Base-by-base conservation (phyloP, 2,329 filamentous ascomycete genomes). In the Fusarium albidum region DNA sequence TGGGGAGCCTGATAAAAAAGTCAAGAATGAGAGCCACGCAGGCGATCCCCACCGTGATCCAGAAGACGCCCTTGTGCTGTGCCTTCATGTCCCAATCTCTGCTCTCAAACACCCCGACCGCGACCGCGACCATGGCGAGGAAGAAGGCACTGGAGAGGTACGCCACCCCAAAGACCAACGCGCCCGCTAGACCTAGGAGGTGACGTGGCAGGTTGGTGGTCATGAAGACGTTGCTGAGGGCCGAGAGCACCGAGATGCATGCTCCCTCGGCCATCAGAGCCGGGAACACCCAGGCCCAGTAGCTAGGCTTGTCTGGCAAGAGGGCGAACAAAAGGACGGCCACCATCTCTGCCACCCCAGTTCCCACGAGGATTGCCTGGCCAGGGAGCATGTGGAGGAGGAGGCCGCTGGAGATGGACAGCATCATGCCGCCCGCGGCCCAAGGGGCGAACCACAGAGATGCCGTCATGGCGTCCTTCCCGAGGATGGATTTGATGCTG, bases 191-290 rank as follows among this genome's bases (percentile, higher is more conserved):
- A 0, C 86, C 86, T 64, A 90, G 86, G 57, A 81, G 77, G 12
- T 77, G 73, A n/a, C 75, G 75, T 0, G 85, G 84, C 32, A 89
- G 69, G 12, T 77, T 81, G 0, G 84, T 88, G 1, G 85, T 88
- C 51, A 88, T 82, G 69, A 88, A 89, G 43, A 89, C 81, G 58
- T 85, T 88, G 17, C 84, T 79, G 1, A 89, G 77, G 48, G 83
- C 88, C 73, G 83, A 88, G 12, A 82, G 82, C 37, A 88, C 79
- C 60, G 89, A 86, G 45, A 89, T 83, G 6, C 83, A 85, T n/a
- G 87, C 73, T 0, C 86, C 88, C 17, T 79, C 81, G 49, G 80
- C 81, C 13, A 83, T 71, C 79, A 83, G 82, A 12, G 79, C 71
- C 0, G 85, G 83, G 61, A 89, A 86, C 7, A 86, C 77, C 67